Evolutionary conservation across 177 flowering plant species (phyloP).

Genomic region (Vitis hybrid): DNA sequence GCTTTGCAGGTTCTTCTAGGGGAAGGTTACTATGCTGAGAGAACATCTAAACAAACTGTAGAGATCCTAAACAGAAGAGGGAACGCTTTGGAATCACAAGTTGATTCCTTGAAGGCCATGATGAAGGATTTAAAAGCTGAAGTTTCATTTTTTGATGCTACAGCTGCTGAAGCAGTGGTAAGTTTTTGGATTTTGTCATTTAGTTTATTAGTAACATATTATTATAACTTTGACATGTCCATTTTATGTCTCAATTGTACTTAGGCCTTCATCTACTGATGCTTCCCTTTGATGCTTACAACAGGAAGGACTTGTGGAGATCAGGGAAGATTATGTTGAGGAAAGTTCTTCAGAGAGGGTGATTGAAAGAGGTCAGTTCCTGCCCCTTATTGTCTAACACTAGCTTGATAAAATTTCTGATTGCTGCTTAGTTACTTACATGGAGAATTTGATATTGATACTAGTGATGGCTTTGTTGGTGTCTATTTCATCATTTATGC

Average conservation of each 20-base stretch:
- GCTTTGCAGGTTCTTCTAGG: slow-evolving; percentile 75
- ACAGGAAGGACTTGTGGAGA: slow-evolving; percentile 93
- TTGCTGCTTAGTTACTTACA: neutral
- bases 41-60: slow-evolving; percentile 77
- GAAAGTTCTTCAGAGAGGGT: slow-evolving; percentile 31
- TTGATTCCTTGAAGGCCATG: slow-evolving; percentile 61
- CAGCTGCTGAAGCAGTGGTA: slow-evolving; percentile 84
- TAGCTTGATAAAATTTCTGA: neutral
- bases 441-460: slow-evolving; percentile 1
- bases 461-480: neutral
- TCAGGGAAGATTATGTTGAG: slow-evolving; percentile 77
- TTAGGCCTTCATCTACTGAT: neutral
- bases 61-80: slow-evolving; percentile 85
- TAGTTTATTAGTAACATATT: neutral
- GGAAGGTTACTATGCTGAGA: slow-evolving; percentile 80
- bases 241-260: neutral
- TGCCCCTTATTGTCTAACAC: slow-evolving; percentile 1
- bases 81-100: slow-evolving; percentile 60
- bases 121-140: slow-evolving; percentile 69
- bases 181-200: slow-evolving; percentile 18
- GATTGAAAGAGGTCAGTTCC: slow-evolving; percentile 36
- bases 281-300: slow-evolving; percentile 9
- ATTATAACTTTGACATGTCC: neutral
- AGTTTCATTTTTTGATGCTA: slow-evolving; percentile 71
- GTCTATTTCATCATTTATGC: no score